Base-by-base conservation (phyloP, 75 land plant species). In the Picea glauca region DNA sequence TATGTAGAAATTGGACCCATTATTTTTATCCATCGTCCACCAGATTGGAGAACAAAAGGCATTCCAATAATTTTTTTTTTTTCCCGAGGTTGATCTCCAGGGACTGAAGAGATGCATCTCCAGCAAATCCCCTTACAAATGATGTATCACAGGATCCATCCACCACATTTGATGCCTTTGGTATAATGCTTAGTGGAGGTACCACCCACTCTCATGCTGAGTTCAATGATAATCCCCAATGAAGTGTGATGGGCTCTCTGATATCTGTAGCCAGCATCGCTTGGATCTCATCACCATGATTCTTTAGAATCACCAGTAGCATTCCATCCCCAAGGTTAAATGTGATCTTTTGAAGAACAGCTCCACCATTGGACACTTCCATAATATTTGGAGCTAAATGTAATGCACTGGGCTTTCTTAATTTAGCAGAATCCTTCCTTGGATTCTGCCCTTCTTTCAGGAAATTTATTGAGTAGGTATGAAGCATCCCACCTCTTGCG, bases 1-100 rank as follows among this genome's bases (percentile, higher is more conserved):
- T 18, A 85, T 58, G 78, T 76, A 89, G 75, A 89, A 91, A 74
- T 91, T 84, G 30, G 87, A 83, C n/a, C 88, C 93, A 81, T 83
- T 91, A 76, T 85, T 81, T 78, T 88, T 91, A 84, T 86, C 93
- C 93, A 91, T 33, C 77, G 75, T 4, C 84, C 86, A 58, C 87
- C 83, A 40, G 88, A 77, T 33, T 68, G 70, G 75, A 91, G 63
- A 14, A 91, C 91, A 83, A 91, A 91, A 13, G 84, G 89, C 65
- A 89, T 78, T 13, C 91, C 93, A 56, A 84, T 66, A 75, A n/a
- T n/a, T n/a, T 83, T 76, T n/a, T 75, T 76, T 35, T 80, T 75
- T 3, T 26, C 26, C 81, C 81, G 46, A 91, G 21, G 26, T 74
- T 76, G 57, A 91, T 87, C 21, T 90, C 87, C 70, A 90, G 78